Conservation (phyloP, 2,329 filamentous ascomycete genomes). For the Sporothrix dimorphospora region DNA sequence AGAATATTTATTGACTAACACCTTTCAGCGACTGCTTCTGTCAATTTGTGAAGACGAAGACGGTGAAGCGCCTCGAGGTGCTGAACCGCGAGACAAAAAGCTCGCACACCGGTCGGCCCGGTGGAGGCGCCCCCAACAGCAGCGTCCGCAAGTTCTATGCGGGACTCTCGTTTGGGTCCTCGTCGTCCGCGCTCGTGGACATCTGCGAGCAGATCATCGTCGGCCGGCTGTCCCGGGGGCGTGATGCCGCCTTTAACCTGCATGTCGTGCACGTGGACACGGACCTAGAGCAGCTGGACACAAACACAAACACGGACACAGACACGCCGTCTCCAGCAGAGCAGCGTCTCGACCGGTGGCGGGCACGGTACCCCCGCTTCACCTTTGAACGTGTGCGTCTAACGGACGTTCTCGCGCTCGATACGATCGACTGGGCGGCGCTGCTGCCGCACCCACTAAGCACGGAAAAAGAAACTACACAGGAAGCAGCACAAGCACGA, state of each 20-base stretch:
- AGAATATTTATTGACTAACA: neutral
- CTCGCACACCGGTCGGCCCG: slow-evolving; percentile 26
- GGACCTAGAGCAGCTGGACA: slow-evolving; percentile 37
- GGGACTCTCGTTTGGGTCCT: slow-evolving; percentile 81
- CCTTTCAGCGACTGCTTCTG: slow-evolving; percentile 70
- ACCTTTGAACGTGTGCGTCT: slow-evolving; percentile 66
- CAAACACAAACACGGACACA: slow-evolving; percentile 25
- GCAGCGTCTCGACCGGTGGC: slow-evolving; percentile 56
- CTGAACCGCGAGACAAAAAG: slow-evolving; percentile 52
- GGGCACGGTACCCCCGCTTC: slow-evolving; percentile 66
- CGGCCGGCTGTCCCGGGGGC: slow-evolving; percentile 65
- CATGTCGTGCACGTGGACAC: slow-evolving; percentile 61
- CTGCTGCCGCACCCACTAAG: slow-evolving; percentile 39
- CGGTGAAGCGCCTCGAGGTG: slow-evolving; percentile 68
- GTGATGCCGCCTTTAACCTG: slow-evolving; percentile 69
- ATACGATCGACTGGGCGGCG: slow-evolving; percentile 57
- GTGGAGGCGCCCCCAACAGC: slow-evolving; percentile 20
- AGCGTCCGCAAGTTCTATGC: slow-evolving; percentile 63
- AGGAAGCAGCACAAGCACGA: too few relatives aligned
- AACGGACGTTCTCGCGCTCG: slow-evolving; percentile 60
- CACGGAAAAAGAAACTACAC: slow-evolving; percentile 18
- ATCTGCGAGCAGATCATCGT: slow-evolving; percentile 72
- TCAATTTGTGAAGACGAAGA: slow-evolving; percentile 76
- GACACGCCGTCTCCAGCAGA: slow-evolving; percentile 40
- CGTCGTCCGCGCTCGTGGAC: slow-evolving; percentile 76